phyloP scores from a whole-genome alignment of 768 basidiomycete species.

The Boletus vermiculosoides region DNA sequence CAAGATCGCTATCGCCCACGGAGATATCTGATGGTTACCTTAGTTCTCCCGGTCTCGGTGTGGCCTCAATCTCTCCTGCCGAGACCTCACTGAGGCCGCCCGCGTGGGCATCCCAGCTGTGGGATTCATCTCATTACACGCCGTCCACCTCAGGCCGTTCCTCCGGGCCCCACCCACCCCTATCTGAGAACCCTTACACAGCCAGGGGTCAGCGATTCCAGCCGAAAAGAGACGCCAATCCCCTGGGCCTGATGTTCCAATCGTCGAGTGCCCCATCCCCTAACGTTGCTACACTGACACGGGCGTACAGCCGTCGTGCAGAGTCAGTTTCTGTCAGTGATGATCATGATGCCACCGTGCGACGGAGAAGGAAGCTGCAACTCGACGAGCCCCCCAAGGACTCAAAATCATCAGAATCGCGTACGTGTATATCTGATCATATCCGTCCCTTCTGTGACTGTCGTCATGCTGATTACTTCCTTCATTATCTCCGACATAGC shows the following conservation, averaged over 20 bases:
- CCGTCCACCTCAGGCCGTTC: conserved; percentile 42
- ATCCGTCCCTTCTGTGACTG: conserved; percentile 28
- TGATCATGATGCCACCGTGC: conserved; percentile 73
- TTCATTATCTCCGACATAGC: conserved; percentile 42
- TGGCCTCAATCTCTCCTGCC: conserved; percentile 59
- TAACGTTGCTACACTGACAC: conserved; percentile 47
- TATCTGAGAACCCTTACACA: conserved; percentile 41
- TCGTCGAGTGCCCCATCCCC: conserved; percentile 70
- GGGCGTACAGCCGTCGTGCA: conserved; percentile 64
- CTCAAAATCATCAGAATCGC: conserved; percentile 42
- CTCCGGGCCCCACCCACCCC: conserved; percentile 48
- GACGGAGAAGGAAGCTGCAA: conserved; percentile 48
- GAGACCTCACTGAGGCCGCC: conserved; percentile 61
- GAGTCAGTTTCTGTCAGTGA: conserved; percentile 61
- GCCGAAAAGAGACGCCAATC: conserved; percentile 40
- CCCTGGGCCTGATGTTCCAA: conserved; percentile 60
- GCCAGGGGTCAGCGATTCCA: conserved; percentile 39
- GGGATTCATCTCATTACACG: conserved; percentile 50
- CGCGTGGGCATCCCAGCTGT: conserved; percentile 66
- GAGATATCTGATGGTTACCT: conserved; percentile 50
- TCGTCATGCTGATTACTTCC: conserved; percentile 29
- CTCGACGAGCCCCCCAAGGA: conserved; percentile 37
- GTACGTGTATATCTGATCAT: conserved; percentile 42
- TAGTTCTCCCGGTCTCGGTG: conserved; percentile 41
- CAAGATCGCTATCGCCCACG: conserved; percentile 58